Evolutionary conservation across 2,329 filamentous ascomycete species (phyloP).

Genomic region (Mollisiaceae sp.): DNA sequence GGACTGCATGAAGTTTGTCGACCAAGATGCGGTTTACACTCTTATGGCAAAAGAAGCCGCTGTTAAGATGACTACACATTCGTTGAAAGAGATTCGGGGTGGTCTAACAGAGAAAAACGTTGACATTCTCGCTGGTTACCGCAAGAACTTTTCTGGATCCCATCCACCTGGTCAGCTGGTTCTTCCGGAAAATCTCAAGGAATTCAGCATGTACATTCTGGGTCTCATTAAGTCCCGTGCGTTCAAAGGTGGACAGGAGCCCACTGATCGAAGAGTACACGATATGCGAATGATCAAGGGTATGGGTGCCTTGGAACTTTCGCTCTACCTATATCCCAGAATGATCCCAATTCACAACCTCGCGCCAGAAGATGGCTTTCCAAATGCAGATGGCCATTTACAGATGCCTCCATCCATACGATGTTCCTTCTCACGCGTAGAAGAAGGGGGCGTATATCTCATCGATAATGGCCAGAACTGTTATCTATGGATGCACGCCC

Average conservation of each 20-base stretch:
- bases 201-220: slow-evolving; percentile 96
- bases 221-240: slow-evolving; percentile 87
- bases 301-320: slow-evolving; percentile 85
- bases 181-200: slow-evolving; percentile 93
- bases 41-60: slow-evolving; percentile 94
- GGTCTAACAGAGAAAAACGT: slow-evolving; percentile 89
- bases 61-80: slow-evolving; percentile 76
- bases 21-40: slow-evolving; percentile 90
- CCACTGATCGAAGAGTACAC: slow-evolving; percentile 86
- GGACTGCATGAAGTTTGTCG: slow-evolving; percentile 89
- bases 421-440: slow-evolving; percentile 84
- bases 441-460: slow-evolving; percentile 91
- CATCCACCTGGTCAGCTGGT: slow-evolving; percentile 93
- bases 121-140: slow-evolving; percentile 88
- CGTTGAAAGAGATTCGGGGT: slow-evolving; percentile 83
- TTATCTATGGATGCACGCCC: slow-evolving; percentile 88
- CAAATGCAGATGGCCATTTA: slow-evolving; percentile 84
- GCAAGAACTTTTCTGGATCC: slow-evolving; percentile 84
- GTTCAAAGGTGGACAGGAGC: slow-evolving; percentile 91
- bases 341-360: slow-evolving; percentile 94
- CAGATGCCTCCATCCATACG: slow-evolving; percentile 81
- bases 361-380: slow-evolving; percentile 84
- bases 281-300: slow-evolving; percentile 89
- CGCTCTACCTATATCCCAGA: slow-evolving; percentile 91
- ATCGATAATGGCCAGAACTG: slow-evolving; percentile 95